These are phyloP conservation scores for Alternaria metachromatica DNA, from an alignment of 2,329 filamentous ascomycete genomes.

Conservation along the genomic window DNA sequence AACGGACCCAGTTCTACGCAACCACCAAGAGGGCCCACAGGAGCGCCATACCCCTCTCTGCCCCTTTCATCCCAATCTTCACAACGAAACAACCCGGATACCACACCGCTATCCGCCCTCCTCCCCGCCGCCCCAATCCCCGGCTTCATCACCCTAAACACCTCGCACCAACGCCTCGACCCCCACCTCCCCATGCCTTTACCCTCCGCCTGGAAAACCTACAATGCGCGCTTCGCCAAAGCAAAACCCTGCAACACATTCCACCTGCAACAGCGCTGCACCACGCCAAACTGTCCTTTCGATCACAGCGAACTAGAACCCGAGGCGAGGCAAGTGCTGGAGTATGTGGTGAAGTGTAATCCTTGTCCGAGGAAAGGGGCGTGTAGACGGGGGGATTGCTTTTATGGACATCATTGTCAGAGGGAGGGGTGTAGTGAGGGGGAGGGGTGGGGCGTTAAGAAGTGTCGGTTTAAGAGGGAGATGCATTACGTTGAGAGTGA, in stretches of 20 bases:
- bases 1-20: not conserved
- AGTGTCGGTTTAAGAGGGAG: slow-evolving; percentile 34
- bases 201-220: slow-evolving; percentile 48
- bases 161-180: slow-evolving; percentile 57
- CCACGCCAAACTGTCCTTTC: slow-evolving; percentile 46
- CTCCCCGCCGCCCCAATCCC: slow-evolving; percentile 20
- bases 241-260: slow-evolving; percentile 59
- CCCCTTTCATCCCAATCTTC: not conserved
- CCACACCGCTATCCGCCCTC: not conserved
- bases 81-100: too few relatives aligned
- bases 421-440: slow-evolving; percentile 34
- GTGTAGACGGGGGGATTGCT: slow-evolving; percentile 55
- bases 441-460: slow-evolving; percentile 7
- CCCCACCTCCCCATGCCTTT: slow-evolving; percentile 48
- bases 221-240: slow-evolving; percentile 41
- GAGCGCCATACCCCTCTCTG: not conserved
- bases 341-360: slow-evolving; percentile 53
- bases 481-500: slow-evolving; percentile 27
- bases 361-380: slow-evolving; percentile 51
- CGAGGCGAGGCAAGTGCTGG: slow-evolving; percentile 51
- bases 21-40: not conserved
- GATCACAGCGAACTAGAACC: slow-evolving; percentile 56
- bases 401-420: slow-evolving; percentile 56
- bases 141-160: slow-evolving; percentile 56
- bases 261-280: slow-evolving; percentile 54